Evolutionary conservation across 1,284 basidiomycete species (phyloP).

Genomic region (Ustilago cynodontis): DNA sequence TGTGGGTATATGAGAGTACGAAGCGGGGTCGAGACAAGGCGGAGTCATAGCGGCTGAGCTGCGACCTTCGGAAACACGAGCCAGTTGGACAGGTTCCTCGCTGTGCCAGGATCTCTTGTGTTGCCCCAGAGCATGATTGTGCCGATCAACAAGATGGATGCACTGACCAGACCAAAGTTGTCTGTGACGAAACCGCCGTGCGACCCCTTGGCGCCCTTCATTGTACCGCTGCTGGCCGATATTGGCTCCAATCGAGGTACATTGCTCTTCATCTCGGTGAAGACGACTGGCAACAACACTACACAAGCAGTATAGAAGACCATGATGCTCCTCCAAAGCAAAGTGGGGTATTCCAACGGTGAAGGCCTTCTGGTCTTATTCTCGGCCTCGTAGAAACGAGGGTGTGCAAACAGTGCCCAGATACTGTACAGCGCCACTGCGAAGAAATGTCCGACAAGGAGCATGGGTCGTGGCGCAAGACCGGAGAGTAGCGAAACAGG

Average conservation of each 20-base stretch:
- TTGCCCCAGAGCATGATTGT: slow-evolving; percentile 48
- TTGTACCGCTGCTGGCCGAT: background rate
- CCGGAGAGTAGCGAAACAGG: slow-evolving; percentile 76
- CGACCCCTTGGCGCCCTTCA: background rate
- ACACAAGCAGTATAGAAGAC: slow-evolving; percentile 68
- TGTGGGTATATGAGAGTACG: slow-evolving; percentile 20
- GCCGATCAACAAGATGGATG: slow-evolving; percentile 35
- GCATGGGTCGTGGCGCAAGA: slow-evolving; percentile 79
- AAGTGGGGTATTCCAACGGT: slow-evolving; percentile 53
- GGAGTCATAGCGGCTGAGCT: slow-evolving; percentile 14
- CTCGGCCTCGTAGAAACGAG: slow-evolving; percentile 26
- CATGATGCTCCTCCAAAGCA: slow-evolving; percentile 51
- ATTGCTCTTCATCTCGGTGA: slow-evolving; percentile 64
- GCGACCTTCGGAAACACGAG: slow-evolving; percentile 45
- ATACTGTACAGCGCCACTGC: slow-evolving; percentile 92
- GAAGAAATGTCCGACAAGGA: slow-evolving; percentile 94
- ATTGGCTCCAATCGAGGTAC: slow-evolving; percentile 25
- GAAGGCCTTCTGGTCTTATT: slow-evolving; percentile 22
- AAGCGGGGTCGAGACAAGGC: background rate
- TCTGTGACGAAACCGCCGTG: slow-evolving; percentile 33
- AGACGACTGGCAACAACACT: slow-evolving; percentile 67
- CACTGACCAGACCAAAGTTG: slow-evolving; percentile 44
- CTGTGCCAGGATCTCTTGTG: slow-evolving; percentile 35
- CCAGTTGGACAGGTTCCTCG: slow-evolving; percentile 42
- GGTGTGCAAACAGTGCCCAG: slow-evolving; percentile 81